phyloP scores from a whole-genome alignment of 2,329 filamentous ascomycete genomes.

The Alternaria ventricosa region DNA sequence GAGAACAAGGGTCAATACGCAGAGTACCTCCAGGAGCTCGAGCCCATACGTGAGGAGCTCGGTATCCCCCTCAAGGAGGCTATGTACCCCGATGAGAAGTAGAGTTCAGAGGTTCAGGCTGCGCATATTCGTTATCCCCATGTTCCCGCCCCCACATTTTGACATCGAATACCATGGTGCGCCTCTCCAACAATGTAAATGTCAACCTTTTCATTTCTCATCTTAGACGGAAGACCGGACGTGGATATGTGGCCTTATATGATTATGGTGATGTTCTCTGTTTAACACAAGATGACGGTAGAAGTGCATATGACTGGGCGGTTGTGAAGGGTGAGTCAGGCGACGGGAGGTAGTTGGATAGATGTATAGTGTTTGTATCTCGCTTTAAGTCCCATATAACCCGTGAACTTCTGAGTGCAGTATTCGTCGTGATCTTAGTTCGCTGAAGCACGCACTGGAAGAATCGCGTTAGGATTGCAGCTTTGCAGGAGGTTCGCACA shows the following conservation, averaged over 20 bases:
- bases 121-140: slow-evolving; percentile 15
- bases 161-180: slow-evolving; percentile 23
- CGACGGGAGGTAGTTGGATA: not conserved
- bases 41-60: slow-evolving; percentile 90
- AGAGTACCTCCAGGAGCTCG: slow-evolving; percentile 92
- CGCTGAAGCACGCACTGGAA: not conserved
- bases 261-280: slow-evolving; percentile 32
- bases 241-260: slow-evolving; percentile 28
- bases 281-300: slow-evolving; percentile 19
- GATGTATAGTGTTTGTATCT: not conserved
- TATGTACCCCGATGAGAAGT: slow-evolving; percentile 72
- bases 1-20: slow-evolving; percentile 98
- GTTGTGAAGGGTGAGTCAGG: not conserved
- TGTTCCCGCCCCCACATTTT: slow-evolving; percentile 8
- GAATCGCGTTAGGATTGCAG: not conserved
- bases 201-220: slow-evolving; percentile 29
- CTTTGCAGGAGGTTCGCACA: not conserved
- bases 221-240: slow-evolving; percentile 26
- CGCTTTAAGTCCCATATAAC: not conserved
- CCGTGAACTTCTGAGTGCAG: not conserved
- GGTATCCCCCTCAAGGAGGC: slow-evolving; percentile 91
- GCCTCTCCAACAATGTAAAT: slow-evolving; percentile 24
- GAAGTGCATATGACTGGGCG: not conserved
- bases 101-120: slow-evolving; percentile 20
- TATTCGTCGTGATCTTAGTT: not conserved